Conservation (phyloP, 2,329 filamentous ascomycete species). For the Trichoderma cornu-damae region DNA sequence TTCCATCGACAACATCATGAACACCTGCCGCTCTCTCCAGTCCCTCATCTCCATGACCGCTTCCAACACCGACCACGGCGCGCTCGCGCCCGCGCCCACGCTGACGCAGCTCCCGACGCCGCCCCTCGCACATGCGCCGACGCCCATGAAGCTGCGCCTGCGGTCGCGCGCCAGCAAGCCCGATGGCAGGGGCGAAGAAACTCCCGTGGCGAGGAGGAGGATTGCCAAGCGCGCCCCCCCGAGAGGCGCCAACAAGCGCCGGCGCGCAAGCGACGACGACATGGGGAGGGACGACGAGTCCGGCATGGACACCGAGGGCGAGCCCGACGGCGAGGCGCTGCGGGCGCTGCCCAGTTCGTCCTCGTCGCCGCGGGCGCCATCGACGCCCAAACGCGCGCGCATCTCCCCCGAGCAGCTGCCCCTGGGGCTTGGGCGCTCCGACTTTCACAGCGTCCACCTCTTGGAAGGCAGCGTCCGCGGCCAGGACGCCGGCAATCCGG, state of each 20-base stretch:
- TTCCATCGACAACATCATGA: constrained; percentile 51
- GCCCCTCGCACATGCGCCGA: constrained; percentile 47
- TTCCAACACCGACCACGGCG: background rate
- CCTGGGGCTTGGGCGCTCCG: constrained; percentile 52
- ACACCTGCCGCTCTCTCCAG: constrained; percentile 57
- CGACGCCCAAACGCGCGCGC: constrained; percentile 56
- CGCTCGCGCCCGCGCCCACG: constrained; percentile 31
- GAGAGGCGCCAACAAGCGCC: constrained; percentile 50
- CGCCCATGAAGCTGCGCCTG: constrained; percentile 51
- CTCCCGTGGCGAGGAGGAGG: constrained; percentile 34
- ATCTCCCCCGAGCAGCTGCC: constrained; percentile 57
- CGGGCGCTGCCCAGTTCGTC: background rate
- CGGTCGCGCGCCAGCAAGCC: constrained; percentile 40
- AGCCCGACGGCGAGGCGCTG: constrained; percentile 18
- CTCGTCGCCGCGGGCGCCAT: constrained; percentile 32
- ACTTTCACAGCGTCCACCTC: constrained; percentile 50
- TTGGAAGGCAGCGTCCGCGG: constrained; percentile 28
- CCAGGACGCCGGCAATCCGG: constrained; percentile 25
- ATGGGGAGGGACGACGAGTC: constrained; percentile 37
- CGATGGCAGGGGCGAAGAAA: constrained; percentile 9
- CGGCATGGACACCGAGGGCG: constrained; percentile 31
- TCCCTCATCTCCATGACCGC: constrained; percentile 42
- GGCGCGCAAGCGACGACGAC: constrained; percentile 45
- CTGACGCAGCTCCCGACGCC: constrained; percentile 48
- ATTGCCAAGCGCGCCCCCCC: constrained; percentile 48